Base-by-base conservation (phyloP, 768 basidiomycete genomes). In the Omphalotus guepiniiformis region DNA sequence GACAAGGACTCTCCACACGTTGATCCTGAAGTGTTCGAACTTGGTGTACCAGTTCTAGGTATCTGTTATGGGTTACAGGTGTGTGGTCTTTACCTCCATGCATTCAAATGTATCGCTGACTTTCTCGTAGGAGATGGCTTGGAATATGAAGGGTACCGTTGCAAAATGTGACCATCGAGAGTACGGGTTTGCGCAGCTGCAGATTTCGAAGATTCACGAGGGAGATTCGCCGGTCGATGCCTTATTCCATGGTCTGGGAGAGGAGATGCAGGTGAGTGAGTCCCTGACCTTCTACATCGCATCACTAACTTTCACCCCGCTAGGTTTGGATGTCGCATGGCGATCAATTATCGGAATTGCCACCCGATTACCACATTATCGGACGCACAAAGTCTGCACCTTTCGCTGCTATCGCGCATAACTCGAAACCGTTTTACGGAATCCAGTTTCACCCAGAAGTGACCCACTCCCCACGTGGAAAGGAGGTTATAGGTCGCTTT, bases 311-410 rank as follows among this genome's bases (percentile, higher is more conserved):
- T 26, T 23, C 18, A 12, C 8, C 18, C 32, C 29, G 46, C 3
- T 52, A 98, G 95, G 95, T 98, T 41, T 98, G 96, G 96, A 98
- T 98, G 96, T 97, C 95, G 15, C 96, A 99, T 62, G 93, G 94
- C 9, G 96, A 98, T 67, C 92, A 95, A 54, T 77, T 98, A 27
- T 86, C 83, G 22, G 79, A 75, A 40, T 78, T 87, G 2, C 96
- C 95, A 13, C 68, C 82, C 0, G 72, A 85, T 57, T 99, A 96
- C 68, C 83, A 89, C 59, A 79, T 87, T 55, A 90, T 98, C 55
- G 95, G 93, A 6, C 76, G 78, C 39, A 99, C 96, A 0, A 67
- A 76, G 15, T 85, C 85, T 1, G 93, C 95, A 0, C 95, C 95
- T 0, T 98, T 75, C 61, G 94, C 94, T 9, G 94, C 94, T 2